Base-by-base conservation (phyloP, 768 basidiomycete species). In the Leccinum subgranulosum region DNA sequence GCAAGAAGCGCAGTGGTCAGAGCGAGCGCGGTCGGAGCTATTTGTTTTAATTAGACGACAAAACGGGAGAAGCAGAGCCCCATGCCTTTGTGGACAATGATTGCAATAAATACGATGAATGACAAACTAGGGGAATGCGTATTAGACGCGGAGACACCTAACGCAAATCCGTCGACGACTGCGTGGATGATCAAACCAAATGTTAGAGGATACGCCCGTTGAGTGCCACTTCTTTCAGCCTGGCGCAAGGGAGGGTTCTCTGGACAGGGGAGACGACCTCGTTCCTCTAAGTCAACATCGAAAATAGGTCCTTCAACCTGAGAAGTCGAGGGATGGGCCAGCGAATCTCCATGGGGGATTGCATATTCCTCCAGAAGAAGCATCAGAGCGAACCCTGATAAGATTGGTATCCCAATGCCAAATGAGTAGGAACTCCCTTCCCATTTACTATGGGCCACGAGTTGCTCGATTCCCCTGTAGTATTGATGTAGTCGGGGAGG, bases 21-120 rank as follows among this genome's bases (percentile, higher is more conserved):
- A 5, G 95, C 96, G 47, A 99, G 77, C 3, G 94, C 87, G 0
- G 95, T 94, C 1, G 96, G 96, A 0, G 90, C 95, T 96, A 49
- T 54, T 9, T 53, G 25, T 43, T 34, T 21, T 46, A 46, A 45
- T 70, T n/a, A 68, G 54, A 36, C 7, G 46, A 59, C 6, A 23
- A 46, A 49, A 48, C 25, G 17, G 4, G 4, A 25, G 25, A 53
- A 53, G 12, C 23, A 28, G n/a, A 25, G 47, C 1, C 43, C 49
- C 60, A 27, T 48, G 81, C 91, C 90, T 82, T 98, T 98, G 74
- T 98, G 97, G 21, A 98, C 78, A 49, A 92, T 79, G 43, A 99
- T 82, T 3, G 97, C 95, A 23, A 97, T 68, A 69, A 98, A 98
- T 4, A 99, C 88, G 45, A 98, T 78, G 10, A 93, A 66, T 1